Conservation (phyloP, 352 stramenopile species). For the Halophytophthora polymorphica region DNA sequence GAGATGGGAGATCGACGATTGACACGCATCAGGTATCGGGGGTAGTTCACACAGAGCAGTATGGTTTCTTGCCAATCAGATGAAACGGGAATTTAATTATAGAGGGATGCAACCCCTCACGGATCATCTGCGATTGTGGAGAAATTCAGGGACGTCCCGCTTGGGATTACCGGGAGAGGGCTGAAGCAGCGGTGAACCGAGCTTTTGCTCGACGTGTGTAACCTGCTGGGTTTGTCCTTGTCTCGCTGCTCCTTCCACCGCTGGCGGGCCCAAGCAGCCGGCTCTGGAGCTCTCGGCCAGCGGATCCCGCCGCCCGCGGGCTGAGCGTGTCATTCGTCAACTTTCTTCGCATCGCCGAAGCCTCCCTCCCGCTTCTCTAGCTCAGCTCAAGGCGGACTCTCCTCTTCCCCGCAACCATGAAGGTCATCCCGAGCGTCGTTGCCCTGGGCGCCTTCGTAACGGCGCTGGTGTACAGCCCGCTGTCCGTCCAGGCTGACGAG, state of each 20-base stretch:
- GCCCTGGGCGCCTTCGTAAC: conserved; percentile 14
- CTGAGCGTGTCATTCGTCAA: conserved; percentile 13
- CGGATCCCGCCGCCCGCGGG: background rate
- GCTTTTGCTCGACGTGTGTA: too few species aligned
- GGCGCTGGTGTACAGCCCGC: conserved; percentile 11
- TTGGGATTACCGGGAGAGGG: too few species aligned
- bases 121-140: conserved; percentile 5
- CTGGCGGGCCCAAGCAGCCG: background rate
- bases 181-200: too few species aligned
- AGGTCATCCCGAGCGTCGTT: conserved; percentile 15
- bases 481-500: conserved; percentile 10
- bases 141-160: conserved; percentile 13
- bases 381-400: conserved; percentile 2
- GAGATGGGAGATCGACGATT: too few species aligned
- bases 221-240: too few species aligned
- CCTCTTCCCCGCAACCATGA: conserved; percentile 14
- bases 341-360: conserved; percentile 16
- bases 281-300: background rate
- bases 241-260: too few species aligned
- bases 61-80: background rate
- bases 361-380: background rate
- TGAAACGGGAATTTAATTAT: background rate
- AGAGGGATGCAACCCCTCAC: background rate
- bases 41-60: background rate
- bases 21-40: background rate